Base-by-base conservation (phyloP, 345 rosid species). In the Turritis glabra region DNA sequence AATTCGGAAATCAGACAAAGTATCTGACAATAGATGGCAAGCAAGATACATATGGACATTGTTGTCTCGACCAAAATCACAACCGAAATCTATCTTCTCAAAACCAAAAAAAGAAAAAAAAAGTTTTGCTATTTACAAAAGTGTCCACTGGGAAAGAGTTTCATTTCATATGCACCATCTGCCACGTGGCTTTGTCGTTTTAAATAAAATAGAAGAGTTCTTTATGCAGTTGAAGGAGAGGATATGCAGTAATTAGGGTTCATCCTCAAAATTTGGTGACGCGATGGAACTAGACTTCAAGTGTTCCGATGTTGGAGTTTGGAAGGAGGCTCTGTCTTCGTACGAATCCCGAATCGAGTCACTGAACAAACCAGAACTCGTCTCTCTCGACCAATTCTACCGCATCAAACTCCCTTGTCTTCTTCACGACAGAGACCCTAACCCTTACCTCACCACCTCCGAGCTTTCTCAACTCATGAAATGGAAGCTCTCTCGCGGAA, bases 401-500 rank as follows among this genome's bases (percentile, higher is more conserved):
- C 78, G 90, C 59, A 15, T 78, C 56, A 55, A 84, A 25, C 90
- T 94, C 48, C 96, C 97, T 25, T 66, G 82, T 71, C 81, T 88
- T 54, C 73, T 94, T 71, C 87, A 48, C 59, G 58, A 72, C 32
- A 86, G 98, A 77, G 87, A 84, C 88, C 96, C 97, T 85, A 84
- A 77, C 65, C 96, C 97, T 35, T 73, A 83, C 84, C 67, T 94
- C 77, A 85, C 92, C 81, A 82, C 82, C 29, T 40, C 88, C 25
- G 98, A 94, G 79, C 97, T 94, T 80, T 81, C 91, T 62, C 82
- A 83, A 73, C 91, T 91, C 77, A 86, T 94, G 95, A 84, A 76
- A 57, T 94, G 98, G 98, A 94, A 94, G 79, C 97, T 91, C 77
- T 78, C 95, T 19, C 97, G 98, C 30, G 96, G 97, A 1, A 94